These are phyloP conservation scores for Fusarium sp. DNA, from an alignment of 2,329 filamentous ascomycete species.

Conservation along the genomic window DNA sequence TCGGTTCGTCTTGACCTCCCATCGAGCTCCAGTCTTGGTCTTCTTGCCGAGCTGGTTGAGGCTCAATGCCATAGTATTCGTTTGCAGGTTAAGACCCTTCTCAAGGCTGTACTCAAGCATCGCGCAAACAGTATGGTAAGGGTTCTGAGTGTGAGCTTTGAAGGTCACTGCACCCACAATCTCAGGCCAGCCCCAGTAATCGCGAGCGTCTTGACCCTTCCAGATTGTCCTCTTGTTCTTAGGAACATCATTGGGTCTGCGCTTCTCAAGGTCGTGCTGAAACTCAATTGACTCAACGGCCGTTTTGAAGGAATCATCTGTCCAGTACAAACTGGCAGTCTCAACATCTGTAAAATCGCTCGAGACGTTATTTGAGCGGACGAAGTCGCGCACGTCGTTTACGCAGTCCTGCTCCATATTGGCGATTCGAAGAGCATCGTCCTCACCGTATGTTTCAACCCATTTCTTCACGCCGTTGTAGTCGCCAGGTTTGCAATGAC, in stretches of 20 bases:
- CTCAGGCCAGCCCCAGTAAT: conserved; percentile 30
- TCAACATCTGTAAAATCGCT: conserved; percentile 32
- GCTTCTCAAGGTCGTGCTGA: conserved; percentile 15
- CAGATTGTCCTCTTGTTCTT: conserved; percentile 26
- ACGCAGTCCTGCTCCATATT: conserved; percentile 35
- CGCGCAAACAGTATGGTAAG: conserved; percentile 20
- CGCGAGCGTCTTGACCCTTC: conserved; percentile 12
- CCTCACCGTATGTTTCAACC: conserved; percentile 24
- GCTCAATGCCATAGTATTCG: conserved; percentile 23
- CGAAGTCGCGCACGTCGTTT: conserved; percentile 25
- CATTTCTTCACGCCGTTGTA: conserved; percentile 23
- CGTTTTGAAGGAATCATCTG: conserved; percentile 23
- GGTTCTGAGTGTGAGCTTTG: conserved; percentile 29
- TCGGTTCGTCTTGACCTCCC: conserved; percentile 28
- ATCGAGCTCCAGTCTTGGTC: not conserved
- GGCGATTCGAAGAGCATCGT: conserved; percentile 20
- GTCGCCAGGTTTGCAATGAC: conserved; percentile 19
- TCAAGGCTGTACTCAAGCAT: conserved; percentile 23
- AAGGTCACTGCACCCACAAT: conserved; percentile 21
- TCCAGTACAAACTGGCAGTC: conserved; percentile 27
- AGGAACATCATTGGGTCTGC: conserved; percentile 20
- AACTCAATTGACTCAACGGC: conserved; percentile 21
- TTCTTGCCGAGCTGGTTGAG: conserved; percentile 22
- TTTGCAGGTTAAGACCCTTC: conserved; percentile 24
- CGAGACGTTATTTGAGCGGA: conserved; percentile 23